phyloP scores from a whole-genome alignment of 768 basidiomycete genomes.

The Boletus rubescentipes region DNA sequence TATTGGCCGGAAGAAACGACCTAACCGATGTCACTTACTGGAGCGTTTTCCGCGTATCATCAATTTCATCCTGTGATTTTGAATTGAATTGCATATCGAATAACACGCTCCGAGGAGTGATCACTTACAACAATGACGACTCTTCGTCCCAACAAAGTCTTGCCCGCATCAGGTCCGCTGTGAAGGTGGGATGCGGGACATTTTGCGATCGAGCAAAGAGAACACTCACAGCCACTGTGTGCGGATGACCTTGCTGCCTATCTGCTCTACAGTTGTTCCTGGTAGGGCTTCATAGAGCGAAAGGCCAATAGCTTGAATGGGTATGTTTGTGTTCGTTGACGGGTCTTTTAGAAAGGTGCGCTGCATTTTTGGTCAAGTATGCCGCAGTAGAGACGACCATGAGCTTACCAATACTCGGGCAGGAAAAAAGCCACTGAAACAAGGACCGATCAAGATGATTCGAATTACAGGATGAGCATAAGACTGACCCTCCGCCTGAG shows the following conservation, averaged over 20 bases:
- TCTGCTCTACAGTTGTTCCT: conserved; percentile 67
- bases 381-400: not conserved
- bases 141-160: conserved; percentile 73
- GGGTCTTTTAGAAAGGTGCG: conserved; percentile 82
- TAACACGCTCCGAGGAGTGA: conserved; percentile 5
- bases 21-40: conserved; percentile 50
- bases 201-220: not conserved
- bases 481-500: conserved; percentile 77
- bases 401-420: conserved; percentile 77
- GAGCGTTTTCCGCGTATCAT: conserved; percentile 86
- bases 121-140: conserved; percentile 77
- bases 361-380: conserved; percentile 35
- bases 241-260: conserved; percentile 83
- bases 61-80: conserved; percentile 71
- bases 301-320: conserved; percentile 95
- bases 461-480: conserved; percentile 10
- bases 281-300: conserved; percentile 91
- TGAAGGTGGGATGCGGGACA: conserved; percentile 1
- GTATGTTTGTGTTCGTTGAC: conserved; percentile 71
- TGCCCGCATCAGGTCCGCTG: conserved; percentile 65
- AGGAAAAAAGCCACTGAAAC: conserved; percentile 85
- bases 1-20: not conserved
- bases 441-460: conserved; percentile 14
- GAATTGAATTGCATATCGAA: conserved; percentile 10
- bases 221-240: conserved; percentile 91